Conservation (phyloP, 768 basidiomycete species). For the Kwoniella pini region DNA sequence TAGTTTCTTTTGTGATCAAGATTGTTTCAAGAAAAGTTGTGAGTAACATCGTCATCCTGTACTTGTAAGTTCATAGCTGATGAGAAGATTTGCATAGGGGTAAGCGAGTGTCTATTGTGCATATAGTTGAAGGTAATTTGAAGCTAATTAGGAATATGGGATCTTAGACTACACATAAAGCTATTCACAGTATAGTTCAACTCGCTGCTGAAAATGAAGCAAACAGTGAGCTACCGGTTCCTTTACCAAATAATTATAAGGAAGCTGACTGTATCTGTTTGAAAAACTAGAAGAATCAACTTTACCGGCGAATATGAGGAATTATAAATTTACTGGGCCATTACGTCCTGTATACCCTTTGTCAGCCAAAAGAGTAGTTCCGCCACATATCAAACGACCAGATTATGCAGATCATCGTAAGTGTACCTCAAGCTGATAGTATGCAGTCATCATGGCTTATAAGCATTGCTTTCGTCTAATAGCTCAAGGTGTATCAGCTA, state of each 20-base stretch:
- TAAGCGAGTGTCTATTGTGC: no score
- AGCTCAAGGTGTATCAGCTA: conserved; percentile 63
- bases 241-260: conserved; percentile 10
- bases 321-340: conserved; percentile 74
- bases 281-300: conserved; percentile 66
- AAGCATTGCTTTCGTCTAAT: neutral
- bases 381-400: conserved; percentile 78
- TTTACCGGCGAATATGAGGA: conserved; percentile 68
- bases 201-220: conserved; percentile 50
- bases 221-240: conserved; percentile 35
- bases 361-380: conserved; percentile 72
- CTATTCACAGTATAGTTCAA: conserved; percentile 53
- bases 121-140: neutral
- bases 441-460: no score
- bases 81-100: conserved; percentile 39
- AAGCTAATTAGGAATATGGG: neutral
- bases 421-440: no score
- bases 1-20: conserved; percentile 81
- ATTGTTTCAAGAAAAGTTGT: conserved; percentile 96
- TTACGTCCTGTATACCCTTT: conserved; percentile 86
- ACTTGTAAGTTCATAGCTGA: conserved; percentile 16
- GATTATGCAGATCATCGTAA: conserved; percentile 81
- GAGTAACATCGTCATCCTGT: conserved; percentile 55
- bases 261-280: neutral
- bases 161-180: conserved; percentile 39